These are phyloP conservation scores for Gossypium davidsonii DNA, from an alignment of 441 rosid species.

Conservation along the genomic window DNA sequence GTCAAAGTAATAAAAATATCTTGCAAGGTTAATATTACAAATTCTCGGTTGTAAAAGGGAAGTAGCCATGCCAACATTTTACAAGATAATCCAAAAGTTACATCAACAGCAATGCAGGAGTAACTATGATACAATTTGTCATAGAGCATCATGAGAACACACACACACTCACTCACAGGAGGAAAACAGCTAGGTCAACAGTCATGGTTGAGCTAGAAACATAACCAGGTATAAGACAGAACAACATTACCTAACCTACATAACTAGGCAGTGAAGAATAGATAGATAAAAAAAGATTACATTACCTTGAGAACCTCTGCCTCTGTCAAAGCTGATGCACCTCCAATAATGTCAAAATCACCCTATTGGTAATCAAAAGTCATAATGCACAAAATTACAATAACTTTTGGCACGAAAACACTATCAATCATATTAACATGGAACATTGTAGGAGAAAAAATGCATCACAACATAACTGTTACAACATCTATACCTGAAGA, in stretches of 20 bases:
- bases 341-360: slow-evolving; percentile 92
- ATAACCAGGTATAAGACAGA: neutral
- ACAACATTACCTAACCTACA: neutral
- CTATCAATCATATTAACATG: neutral
- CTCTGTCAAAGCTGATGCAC: slow-evolving; percentile 78
- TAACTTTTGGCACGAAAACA: neutral
- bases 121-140: neutral
- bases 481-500: slow-evolving; percentile 57
- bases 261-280: neutral
- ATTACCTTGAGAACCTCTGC: slow-evolving; percentile 89
- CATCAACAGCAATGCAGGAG: neutral
- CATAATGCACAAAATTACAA: slow-evolving; percentile 6
- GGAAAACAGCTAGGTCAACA: neutral
- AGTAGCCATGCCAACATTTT: neutral
- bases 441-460: slow-evolving; percentile 4
- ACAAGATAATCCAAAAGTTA: neutral
- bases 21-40: neutral
- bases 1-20: neutral
- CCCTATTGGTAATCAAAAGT: slow-evolving; percentile 46
- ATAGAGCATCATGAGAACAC: neutral
- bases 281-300: neutral
- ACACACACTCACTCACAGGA: neutral
- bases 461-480: neutral
- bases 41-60: neutral
- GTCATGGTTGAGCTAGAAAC: neutral